phyloP scores from a whole-genome alignment of 306 rosid species.

The Castanea mollissima region DNA sequence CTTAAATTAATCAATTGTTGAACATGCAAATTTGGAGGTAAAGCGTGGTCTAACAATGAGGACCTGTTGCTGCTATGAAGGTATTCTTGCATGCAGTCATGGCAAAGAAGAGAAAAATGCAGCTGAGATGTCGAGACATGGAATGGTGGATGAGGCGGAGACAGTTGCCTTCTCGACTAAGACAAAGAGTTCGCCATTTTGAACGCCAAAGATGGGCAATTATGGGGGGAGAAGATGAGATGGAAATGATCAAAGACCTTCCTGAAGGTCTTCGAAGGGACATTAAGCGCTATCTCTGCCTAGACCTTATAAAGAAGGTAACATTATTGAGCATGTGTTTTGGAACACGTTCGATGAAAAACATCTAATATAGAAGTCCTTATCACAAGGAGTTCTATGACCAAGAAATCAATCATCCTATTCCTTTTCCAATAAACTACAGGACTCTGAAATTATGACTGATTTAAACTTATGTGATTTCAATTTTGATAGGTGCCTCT shows the following conservation, averaged over 20 bases:
- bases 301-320: conserved; percentile 88
- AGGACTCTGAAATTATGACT: not conserved
- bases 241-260: conserved; percentile 84
- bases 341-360: no score
- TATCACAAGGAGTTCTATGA: no score
- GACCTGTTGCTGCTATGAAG: conserved; percentile 28
- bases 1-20: not conserved
- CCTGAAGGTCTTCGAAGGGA: conserved; percentile 98
- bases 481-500: conserved; percentile 67
- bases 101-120: conserved; percentile 97
- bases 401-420: not conserved
- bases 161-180: conserved; percentile 76
- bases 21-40: not conserved
- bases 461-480: not conserved
- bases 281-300: conserved; percentile 82
- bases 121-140: conserved; percentile 91
- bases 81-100: conserved; percentile 92
- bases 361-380: no score
- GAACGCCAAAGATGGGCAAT: conserved; percentile 91
- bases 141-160: conserved; percentile 99
- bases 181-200: conserved; percentile 84
- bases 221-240: conserved; percentile 95
- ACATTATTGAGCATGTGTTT: not conserved
- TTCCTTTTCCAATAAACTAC: not conserved
- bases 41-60: conserved; percentile 24